Base-by-base conservation (phyloP, 1,284 basidiomycete genomes). In the Leucoagaricus sp. region DNA sequence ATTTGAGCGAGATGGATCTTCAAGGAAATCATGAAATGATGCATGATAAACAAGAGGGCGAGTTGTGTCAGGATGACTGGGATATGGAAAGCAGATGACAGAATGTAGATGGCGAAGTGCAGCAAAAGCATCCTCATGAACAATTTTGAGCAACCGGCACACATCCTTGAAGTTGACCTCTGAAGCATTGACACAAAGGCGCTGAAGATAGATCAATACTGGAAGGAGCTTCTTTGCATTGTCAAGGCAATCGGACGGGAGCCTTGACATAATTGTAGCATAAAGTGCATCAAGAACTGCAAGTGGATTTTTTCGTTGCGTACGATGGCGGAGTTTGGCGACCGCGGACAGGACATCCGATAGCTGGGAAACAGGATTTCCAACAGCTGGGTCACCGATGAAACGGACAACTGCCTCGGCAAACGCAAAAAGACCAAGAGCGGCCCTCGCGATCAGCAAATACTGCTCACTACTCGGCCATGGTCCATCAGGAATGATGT, bases 71-170 rank as follows among this genome's bases (percentile, higher is more conserved):
- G 41, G 26, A 13, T 40, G n/a, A 5, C 29, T 26, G 8, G 5
- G 15, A 15, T 17, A 5, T 5, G 34, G 49, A 12, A 51, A 28
- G 2, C 17, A 17, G 3, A 51, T 21, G 21, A 51, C 49, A 10
- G 49, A 51, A 15, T 51, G 49, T 3, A 51, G 36, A 31, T 51
- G 38, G 9, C 36, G 36, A 4, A 51, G 25, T 28, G 34, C 49
- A 5, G 49, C 31, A 12, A 51, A 23, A 28, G 49, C 34, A 41
- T 6, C 26, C 28, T 31, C 38, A 19, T 17, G 7, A 8, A 25
- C 12, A 19, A 51, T 41, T 21, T 19, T 15, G 10, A 51, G 28
- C 9, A 41, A 17, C 9, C 41, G 40, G 49, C 49, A 51, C 6
- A 41, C 15, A 17, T 7, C 7, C n/a, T 9, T 28, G 23, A 15